A percentile compares a stretch with the other conserved stretches of the same genome.
Conservation (phyloP, 805 yeast species). For the Teunomyces stri region DNA sequence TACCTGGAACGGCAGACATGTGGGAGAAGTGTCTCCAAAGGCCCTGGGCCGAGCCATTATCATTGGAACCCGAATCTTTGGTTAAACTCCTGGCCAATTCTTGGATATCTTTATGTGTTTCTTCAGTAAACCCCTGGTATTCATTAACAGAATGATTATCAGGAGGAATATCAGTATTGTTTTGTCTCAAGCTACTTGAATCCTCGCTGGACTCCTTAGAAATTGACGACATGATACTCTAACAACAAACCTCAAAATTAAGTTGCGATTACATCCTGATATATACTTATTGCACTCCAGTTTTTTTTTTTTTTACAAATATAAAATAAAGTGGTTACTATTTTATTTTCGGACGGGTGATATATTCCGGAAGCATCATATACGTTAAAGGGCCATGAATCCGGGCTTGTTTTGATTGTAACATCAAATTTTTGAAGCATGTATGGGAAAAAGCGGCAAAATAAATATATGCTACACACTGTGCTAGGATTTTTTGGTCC, state of each 20-base stretch:
- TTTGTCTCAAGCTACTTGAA: background rate
- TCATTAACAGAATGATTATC: constrained; percentile 7
- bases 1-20: constrained; percentile 54
- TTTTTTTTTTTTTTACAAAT: background rate
- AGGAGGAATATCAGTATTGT: background rate
- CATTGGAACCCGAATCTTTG: constrained; percentile 3
- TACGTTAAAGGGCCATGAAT: background rate
- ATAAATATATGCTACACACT: background rate
- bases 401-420: background rate
- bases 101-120: constrained; percentile 14
- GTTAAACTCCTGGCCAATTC: constrained; percentile 22
- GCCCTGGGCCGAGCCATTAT: constrained; percentile 17
- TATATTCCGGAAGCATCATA: background rate
- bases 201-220: constrained; percentile 1
- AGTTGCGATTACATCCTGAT: background rate
- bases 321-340: background rate
- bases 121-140: constrained; percentile 11
- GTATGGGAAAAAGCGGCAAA: background rate
- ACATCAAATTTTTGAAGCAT: background rate
- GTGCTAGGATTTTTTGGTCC: background rate
- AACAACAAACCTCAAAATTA: background rate
- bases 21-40: constrained; percentile 42
- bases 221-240: background rate
- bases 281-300: background rate
- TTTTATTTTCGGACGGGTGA: background rate